Base-by-base conservation (phyloP, 345 rosid species). In the Populus simonii region DNA sequence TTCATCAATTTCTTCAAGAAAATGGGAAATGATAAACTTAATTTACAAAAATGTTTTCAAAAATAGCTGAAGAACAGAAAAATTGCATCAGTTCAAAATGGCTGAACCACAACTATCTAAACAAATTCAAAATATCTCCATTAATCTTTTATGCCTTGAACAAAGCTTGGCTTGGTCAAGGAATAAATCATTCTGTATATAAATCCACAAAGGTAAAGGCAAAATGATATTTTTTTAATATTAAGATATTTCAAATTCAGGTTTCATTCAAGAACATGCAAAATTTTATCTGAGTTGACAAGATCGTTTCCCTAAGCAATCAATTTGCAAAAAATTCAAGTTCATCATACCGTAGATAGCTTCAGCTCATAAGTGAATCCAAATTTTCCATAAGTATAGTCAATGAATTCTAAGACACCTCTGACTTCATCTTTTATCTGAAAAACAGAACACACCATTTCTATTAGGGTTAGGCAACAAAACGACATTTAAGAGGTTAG, bases 301-400 rank as follows among this genome's bases (percentile, higher is more conserved):
- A 13, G 27, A 66, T 33, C 39, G 4, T 23, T 27, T 18, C 39
- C 29, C 25, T 35, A 47, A 57, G 16, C 20, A 41, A 38, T 12
- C 29, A 9, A 41, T 36, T 62, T 65, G 18, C 2, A 5, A 7
- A 13, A 68, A 66, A 8, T 35, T 33, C 31, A 49, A 63, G 23
- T 47, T 45, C 43, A 83, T 79, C 87, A 41, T 92, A 94, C 98
- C 86, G 97, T 94, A 71, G 97, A 94, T 74, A 94, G 86, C 86
- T 96, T 92, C 83, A 96, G 86, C 41, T 96, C 97, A 86, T 92
- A 94, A 70, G 97, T 91, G 85, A 96, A 95, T 68, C 98, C 94
- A 81, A 93, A 93, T 77, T 91, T 59, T 41, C 73, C 70, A 78
- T 96, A 96, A 8, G 74, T 83, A 82, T 92, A 88, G 75, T 93